Evolutionary conservation across 2,329 filamentous ascomycete species (phyloP).

Genomic region (Paecilomyces fulvus): DNA sequence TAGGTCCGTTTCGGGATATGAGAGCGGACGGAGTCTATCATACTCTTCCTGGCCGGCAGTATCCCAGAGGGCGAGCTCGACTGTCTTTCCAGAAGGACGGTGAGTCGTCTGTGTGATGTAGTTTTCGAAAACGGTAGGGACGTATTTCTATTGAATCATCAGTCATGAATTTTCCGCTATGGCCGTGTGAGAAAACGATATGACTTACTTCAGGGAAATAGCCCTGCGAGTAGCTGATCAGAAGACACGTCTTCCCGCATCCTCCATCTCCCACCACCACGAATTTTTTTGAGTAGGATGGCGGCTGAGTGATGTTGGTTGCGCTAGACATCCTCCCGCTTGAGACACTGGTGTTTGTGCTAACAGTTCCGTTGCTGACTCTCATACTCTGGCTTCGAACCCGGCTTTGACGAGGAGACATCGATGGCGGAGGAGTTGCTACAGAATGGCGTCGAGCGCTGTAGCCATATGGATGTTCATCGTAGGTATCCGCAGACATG

Average conservation of each 20-base stretch:
- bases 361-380: constrained; percentile 83
- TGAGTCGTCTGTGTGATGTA: constrained; percentile 98
- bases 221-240: constrained; percentile 98
- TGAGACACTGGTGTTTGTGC: constrained; percentile 70
- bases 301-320: constrained; percentile 82
- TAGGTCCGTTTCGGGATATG: constrained; percentile 95
- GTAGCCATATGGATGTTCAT: not conserved
- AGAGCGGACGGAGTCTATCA: constrained; percentile 87
- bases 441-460: constrained; percentile 46
- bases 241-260: constrained; percentile 94
- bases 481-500: constrained; percentile 43
- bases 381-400: constrained; percentile 50
- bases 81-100: constrained; percentile 77
- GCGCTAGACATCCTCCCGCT: constrained; percentile 65
- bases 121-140: constrained; percentile 98
- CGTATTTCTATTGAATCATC: constrained; percentile 71
- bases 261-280: constrained; percentile 97
- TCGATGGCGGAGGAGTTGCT: constrained; percentile 29
- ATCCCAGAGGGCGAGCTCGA: constrained; percentile 96
- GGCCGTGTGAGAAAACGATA: not conserved
- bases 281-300: constrained; percentile 96
- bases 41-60: constrained; percentile 98
- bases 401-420: constrained; percentile 38
- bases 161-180: not conserved
- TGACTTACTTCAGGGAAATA: constrained; percentile 89